These are phyloP conservation scores for Rubroshorea leprosula DNA, from an alignment of 345 rosid genomes.

Conservation along the genomic window DNA sequence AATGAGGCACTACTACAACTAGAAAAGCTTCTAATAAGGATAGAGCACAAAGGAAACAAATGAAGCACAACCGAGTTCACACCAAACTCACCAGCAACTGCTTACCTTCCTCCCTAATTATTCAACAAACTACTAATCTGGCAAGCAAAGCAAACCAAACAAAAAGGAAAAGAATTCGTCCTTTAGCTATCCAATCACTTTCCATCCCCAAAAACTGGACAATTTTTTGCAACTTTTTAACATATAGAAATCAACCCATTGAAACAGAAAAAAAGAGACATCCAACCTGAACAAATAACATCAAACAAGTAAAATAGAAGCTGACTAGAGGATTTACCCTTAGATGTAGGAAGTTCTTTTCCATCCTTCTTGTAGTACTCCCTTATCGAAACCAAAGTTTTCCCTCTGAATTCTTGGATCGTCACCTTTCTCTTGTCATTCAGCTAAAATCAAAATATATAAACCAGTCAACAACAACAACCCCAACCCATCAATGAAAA, in stretches of 20 bases:
- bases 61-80: too few species aligned
- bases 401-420: constrained; percentile 79
- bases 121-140: too few species aligned
- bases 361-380: constrained; percentile 77
- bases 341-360: constrained; percentile 79
- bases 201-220: too few species aligned
- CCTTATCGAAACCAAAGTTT: constrained; percentile 70
- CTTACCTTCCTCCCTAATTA: too few species aligned
- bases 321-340: constrained; percentile 36
- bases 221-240: too few species aligned
- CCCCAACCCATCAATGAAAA: background rate
- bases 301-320: background rate
- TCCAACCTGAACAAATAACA: background rate
- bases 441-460: constrained; percentile 30
- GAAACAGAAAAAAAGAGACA: background rate
- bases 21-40: too few species aligned
- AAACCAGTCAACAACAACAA: background rate
- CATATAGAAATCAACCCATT: background rate
- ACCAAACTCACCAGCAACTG: too few species aligned
- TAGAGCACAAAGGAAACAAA: too few species aligned
- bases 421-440: constrained; percentile 79
- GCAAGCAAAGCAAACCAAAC: too few species aligned
- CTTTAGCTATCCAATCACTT: too few species aligned
- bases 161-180: too few species aligned
- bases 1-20: background rate